phyloP scores from a whole-genome alignment of 208 protist genomes.

The Lotmaria passim region DNA sequence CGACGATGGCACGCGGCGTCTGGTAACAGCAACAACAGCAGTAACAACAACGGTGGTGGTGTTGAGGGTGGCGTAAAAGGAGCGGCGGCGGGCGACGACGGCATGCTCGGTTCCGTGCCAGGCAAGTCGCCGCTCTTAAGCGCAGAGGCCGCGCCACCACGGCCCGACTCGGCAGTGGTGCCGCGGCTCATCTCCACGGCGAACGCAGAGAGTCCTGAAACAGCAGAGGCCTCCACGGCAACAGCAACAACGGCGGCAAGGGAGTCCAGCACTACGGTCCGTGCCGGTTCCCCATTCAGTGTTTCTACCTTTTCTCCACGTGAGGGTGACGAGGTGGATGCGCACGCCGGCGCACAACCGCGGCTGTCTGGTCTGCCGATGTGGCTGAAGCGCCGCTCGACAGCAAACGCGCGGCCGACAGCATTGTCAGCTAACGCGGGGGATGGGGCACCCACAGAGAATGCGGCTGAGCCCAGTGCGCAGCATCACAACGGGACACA shows the following conservation, averaged over 20 bases:
- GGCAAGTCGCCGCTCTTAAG: not conserved
- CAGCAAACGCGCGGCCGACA: not conserved
- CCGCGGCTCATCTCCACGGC: not conserved
- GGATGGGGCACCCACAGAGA: too few species aligned
- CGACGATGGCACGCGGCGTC: slow-evolving; percentile 10
- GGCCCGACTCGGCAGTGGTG: not conserved
- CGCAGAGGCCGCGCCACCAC: not conserved
- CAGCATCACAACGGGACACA: too few species aligned
- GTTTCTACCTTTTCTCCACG: not conserved
- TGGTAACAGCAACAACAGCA: slow-evolving; percentile 9
- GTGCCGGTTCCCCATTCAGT: not conserved
- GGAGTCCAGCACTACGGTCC: not conserved
- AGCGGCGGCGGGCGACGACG: not conserved
- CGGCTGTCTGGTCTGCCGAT: slow-evolving; percentile 12
- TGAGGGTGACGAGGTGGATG: not conserved
- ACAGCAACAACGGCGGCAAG: not conserved
- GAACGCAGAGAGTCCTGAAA: not conserved
- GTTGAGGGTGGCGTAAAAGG: slow-evolving; percentile 3
- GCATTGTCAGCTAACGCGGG: not conserved
- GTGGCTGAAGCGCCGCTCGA: slow-evolving; percentile 13
- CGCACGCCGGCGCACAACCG: not conserved
- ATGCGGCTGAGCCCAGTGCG: not conserved
- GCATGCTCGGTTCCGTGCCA: not conserved
- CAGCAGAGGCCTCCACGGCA: not conserved
- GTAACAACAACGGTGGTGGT: not conserved